These are phyloP conservation scores for Fusarium sp. DNA, from an alignment of 2,329 filamentous ascomycete genomes.

Conservation along the genomic window DNA sequence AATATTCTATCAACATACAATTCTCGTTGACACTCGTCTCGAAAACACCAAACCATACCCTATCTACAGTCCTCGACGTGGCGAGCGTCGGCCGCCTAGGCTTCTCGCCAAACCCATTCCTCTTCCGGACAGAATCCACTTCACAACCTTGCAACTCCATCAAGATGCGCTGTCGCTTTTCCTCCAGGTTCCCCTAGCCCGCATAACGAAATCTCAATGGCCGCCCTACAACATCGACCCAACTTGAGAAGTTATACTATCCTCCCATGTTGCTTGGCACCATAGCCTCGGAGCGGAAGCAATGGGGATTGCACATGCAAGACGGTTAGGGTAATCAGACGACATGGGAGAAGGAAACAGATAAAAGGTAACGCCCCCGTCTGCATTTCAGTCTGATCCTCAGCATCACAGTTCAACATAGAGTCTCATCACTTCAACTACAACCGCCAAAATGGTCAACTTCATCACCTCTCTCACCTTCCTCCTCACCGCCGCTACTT, in stretches of 20 bases:
- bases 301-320: background rate
- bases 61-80: background rate
- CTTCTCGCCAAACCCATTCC: background rate
- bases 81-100: background rate
- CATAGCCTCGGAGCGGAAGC: background rate
- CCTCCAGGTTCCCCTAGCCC: background rate
- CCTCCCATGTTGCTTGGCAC: background rate
- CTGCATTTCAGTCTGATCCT: background rate
- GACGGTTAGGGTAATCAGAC: background rate
- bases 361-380: background rate
- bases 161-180: background rate
- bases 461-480: constrained; percentile 6
- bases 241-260: background rate
- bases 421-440: background rate
- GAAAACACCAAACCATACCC: no score
- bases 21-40: no score
- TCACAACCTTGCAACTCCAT: background rate
- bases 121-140: background rate
- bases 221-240: background rate
- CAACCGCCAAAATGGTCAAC: constrained; percentile 23
- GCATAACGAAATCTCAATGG: background rate
- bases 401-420: background rate
- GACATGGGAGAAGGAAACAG: background rate
- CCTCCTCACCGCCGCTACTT: background rate
- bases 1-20: background rate